Base-by-base conservation (phyloP, 176 grass and related monocot genomes). In the Oryza glaberrima region DNA sequence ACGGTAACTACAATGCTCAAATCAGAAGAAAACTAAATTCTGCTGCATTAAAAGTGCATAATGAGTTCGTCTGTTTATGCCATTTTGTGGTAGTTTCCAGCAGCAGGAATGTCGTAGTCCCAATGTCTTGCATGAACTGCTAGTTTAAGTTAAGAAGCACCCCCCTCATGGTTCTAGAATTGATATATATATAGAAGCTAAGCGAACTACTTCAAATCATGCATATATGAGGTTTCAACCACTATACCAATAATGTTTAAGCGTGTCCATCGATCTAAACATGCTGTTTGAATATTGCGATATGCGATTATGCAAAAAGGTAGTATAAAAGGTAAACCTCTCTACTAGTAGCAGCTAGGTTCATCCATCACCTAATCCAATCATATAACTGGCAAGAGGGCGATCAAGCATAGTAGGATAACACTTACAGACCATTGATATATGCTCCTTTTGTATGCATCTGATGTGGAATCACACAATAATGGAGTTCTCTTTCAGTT, bases 381-480 rank as follows among this genome's bases (percentile, higher is more conserved):
- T 70, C 83, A 85, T 85, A 67, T 75, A 38, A 51, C 28, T 36
- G 82, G 51, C 74, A 43, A 54, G 32, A 3, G 43, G 23, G 35
- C 44, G 30, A 13, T 52, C 72, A 20, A 56, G 79, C 78, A 80
- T 75, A 38, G 65, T 70, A 11, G 65, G 49, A 68, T 46, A 70
- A 46, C 65, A 85, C 65, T 85, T 41, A 26, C 45, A 7, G 19
- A 68, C 64, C 46, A 76, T 84, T 47, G 75, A 86, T 69, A 83
- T 69, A 38, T 70, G 26, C 74, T 20, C 26, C 16, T 83, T 65
- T 83, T 86, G 34, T 23, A 77, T 82, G 36, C 47, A 70, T 83
- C 48, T 70, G 61, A 90, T 86, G 84, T 90, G 83, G 88, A 90
- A 86, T 75, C 60, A 48, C 73, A 73, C 68, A 47, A 73, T 82